A percentile compares a stretch with the other conserved stretches of the same genome.
These are phyloP conservation scores for Podaxis sp. DNA, from an alignment of 768 basidiomycete genomes.

Conservation along the genomic window DNA sequence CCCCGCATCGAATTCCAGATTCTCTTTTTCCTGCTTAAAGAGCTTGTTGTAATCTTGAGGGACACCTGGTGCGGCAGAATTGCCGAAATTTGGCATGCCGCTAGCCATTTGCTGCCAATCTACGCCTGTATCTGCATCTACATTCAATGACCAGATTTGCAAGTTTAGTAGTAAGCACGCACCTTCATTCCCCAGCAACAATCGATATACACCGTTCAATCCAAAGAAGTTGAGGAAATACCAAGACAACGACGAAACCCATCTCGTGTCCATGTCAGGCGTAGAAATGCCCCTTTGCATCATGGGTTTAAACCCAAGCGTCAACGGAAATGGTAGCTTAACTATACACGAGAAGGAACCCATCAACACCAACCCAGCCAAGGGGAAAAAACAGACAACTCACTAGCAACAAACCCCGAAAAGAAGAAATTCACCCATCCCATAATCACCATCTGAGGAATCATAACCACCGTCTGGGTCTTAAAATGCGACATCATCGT, in stretches of 20 bases:
- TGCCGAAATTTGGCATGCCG: constrained; percentile 64
- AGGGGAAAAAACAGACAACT: constrained; percentile 33
- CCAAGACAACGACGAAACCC: constrained; percentile 99
- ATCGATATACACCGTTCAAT: constrained; percentile 90
- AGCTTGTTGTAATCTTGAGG: constrained; percentile 88
- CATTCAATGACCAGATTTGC: not conserved
- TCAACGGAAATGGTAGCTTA: constrained; percentile 95
- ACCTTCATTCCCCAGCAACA: constrained; percentile 91
- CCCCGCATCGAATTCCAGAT: constrained; percentile 88
- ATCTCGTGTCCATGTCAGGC: constrained; percentile 95
- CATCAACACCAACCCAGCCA: not conserved
- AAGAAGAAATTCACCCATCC: constrained; percentile 99
- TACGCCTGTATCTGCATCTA: constrained; percentile 4
- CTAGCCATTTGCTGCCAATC: constrained; percentile 67
- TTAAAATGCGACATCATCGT: constrained; percentile 99
- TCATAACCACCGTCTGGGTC: constrained; percentile 99
- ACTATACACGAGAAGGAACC: constrained; percentile 44
- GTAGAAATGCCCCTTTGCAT: constrained; percentile 95
- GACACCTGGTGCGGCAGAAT: constrained; percentile 45
- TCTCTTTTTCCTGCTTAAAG: constrained; percentile 90
- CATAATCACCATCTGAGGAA: constrained; percentile 98
- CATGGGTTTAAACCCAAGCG: constrained; percentile 97
- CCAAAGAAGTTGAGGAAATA: constrained; percentile 99
- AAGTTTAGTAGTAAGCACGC: constrained; percentile 27
- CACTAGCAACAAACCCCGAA: constrained; percentile 96